Evolutionary conservation across 140 eudicot species (phyloP).

Genomic region (Eryngium alpinum): DNA sequence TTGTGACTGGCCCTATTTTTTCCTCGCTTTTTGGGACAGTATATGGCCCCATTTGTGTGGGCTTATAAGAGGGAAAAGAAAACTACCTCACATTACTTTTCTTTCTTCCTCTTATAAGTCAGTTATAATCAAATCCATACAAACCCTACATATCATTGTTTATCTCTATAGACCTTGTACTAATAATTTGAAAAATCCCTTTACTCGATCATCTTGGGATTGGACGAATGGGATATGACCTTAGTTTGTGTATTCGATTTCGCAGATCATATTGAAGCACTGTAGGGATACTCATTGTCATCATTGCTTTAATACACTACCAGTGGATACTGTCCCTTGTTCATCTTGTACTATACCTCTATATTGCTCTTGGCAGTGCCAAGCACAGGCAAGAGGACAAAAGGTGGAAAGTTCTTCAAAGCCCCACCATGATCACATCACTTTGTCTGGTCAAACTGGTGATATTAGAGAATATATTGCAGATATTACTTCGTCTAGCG

Average conservation of each 20-base stretch:
- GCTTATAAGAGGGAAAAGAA: no score
- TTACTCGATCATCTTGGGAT: background rate
- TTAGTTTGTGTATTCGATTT: conserved; percentile 21
- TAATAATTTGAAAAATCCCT: background rate
- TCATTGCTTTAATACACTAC: conserved; percentile 75
- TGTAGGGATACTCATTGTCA: conserved; percentile 85
- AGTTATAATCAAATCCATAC: no score
- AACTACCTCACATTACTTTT: no score
- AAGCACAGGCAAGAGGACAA: conserved; percentile 55
- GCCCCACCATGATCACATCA: conserved; percentile 23
- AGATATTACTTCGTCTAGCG: conserved; percentile 31
- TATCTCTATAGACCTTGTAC: background rate
- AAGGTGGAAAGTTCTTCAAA: conserved; percentile 14
- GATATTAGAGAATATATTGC: conserved; percentile 52
- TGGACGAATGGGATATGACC: conserved; percentile 6
- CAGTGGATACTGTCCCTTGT: conserved; percentile 73
- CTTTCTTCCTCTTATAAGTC: no score
- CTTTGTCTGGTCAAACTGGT: conserved; percentile 58
- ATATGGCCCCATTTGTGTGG: no score
- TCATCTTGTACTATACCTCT: conserved; percentile 67
- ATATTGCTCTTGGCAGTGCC: conserved; percentile 72
- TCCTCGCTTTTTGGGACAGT: background rate
- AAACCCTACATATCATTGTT: no score
- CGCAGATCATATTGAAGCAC: conserved; percentile 70
- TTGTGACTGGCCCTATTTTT: background rate